Conservation (phyloP, 2,329 filamentous ascomycete species). For the Sporothrix variecibatus region DNA sequence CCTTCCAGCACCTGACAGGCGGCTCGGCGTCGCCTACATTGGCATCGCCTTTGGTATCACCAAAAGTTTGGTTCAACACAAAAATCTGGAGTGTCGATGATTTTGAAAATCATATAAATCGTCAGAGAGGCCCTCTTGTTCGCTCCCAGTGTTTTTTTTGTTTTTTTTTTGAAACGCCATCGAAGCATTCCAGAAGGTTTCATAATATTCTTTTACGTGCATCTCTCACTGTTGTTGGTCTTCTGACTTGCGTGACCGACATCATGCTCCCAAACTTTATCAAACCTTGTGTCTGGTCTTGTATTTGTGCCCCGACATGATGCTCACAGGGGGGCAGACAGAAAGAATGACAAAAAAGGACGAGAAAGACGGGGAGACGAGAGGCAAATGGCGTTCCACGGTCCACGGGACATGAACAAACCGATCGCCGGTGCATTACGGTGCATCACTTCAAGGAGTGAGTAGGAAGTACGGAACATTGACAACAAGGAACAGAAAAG, state of each 20-base stretch:
- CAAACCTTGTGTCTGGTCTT: background rate
- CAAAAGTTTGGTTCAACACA: background rate
- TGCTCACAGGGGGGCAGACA: background rate
- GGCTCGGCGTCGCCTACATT: slow-evolving; percentile 7
- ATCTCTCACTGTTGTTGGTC: no score
- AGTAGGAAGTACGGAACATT: no score
- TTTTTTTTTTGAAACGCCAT: slow-evolving; percentile 8
- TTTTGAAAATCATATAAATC: background rate
- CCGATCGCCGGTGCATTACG: slow-evolving; percentile 6
- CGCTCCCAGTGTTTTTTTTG: background rate
- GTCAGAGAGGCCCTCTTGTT: background rate
- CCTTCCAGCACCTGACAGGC: background rate
- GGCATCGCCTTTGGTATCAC: background rate
- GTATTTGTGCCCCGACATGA: background rate
- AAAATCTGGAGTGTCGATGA: background rate
- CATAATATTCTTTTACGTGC: background rate
- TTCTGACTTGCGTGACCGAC: background rate
- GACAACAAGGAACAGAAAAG: background rate
- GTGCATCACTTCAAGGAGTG: background rate
- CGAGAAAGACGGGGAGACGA: background rate
- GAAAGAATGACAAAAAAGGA: background rate
- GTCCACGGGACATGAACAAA: background rate
- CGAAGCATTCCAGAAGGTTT: slow-evolving; percentile 22
- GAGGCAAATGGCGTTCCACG: background rate
- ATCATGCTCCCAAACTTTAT: slow-evolving; percentile 1